phyloP scores from a whole-genome alignment of 2,329 filamentous ascomycete genomes.

The Fusarium neocosmosporiellum region DNA sequence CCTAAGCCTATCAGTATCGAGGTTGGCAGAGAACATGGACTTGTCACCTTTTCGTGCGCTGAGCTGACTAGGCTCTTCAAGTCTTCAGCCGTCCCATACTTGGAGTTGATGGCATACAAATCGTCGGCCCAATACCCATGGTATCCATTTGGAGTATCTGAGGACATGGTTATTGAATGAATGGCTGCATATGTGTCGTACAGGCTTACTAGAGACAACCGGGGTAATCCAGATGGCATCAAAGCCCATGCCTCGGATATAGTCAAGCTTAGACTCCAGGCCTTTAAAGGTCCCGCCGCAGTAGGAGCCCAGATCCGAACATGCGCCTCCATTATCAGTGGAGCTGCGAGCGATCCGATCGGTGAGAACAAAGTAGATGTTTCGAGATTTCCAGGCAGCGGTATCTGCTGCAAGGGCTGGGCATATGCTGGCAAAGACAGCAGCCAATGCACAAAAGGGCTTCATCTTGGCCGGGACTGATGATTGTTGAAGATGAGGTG shows the following conservation, averaged over 20 bases:
- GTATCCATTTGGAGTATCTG: conserved; percentile 28
- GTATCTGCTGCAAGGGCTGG: conserved; percentile 45
- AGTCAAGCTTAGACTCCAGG: conserved; percentile 69
- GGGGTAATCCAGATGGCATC: conserved; percentile 70
- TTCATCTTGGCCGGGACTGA: conserved; percentile 14
- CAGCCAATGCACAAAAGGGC: conserved; percentile 8
- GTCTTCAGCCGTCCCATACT: conserved; percentile 23
- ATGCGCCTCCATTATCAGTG: conserved; percentile 58
- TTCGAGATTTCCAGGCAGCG: conserved; percentile 63
- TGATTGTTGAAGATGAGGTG: background rate
- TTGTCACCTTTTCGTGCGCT: conserved; percentile 29
- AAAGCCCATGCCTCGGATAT: conserved; percentile 71
- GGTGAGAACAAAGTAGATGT: conserved; percentile 69
- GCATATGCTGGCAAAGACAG: conserved; percentile 15
- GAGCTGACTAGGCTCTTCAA: conserved; percentile 26
- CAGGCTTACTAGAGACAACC: conserved; percentile 57
- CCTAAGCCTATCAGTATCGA: conserved; percentile 16
- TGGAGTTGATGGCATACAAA: conserved; percentile 26
- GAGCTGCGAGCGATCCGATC: conserved; percentile 63
- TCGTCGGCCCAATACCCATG: conserved; percentile 36
- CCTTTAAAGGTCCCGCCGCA: conserved; percentile 72
- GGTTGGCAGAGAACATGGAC: background rate
- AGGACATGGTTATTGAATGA: background rate
- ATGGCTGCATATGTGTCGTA: background rate
- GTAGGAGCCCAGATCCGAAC: conserved; percentile 58